phyloP scores from a whole-genome alignment of 148 eudicot species.

The Chenopodium quinoa region DNA sequence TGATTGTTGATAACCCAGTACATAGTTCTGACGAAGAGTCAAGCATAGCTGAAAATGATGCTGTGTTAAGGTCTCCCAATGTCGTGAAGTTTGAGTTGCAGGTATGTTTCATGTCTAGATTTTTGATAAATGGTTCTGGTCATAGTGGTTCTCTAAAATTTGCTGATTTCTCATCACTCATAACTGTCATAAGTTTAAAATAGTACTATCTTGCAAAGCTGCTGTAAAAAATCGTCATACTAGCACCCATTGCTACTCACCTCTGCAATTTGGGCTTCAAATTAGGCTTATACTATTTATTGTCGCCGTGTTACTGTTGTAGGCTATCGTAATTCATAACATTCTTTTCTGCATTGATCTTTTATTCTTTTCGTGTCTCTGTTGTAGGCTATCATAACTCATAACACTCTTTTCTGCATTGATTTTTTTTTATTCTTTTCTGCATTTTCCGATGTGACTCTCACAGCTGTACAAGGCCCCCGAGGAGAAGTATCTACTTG shows the following conservation, averaged over 20 bases:
- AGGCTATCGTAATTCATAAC: background rate
- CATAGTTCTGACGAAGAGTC: too few relatives aligned
- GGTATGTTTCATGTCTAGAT: too few relatives aligned
- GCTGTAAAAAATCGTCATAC: too few relatives aligned
- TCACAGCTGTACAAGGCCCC: slow-evolving; percentile 44
- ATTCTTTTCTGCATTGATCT: background rate
- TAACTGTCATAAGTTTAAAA: background rate
- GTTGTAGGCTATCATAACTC: background rate
- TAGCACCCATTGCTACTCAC: too few relatives aligned
- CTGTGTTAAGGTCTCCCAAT: too few relatives aligned
- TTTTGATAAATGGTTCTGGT: too few relatives aligned
- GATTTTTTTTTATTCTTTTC: background rate
- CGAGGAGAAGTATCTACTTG: slow-evolving; percentile 85
- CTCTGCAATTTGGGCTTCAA: too few relatives aligned
- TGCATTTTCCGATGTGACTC: background rate
- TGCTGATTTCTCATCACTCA: too few relatives aligned
- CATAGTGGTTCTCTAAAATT: too few relatives aligned
- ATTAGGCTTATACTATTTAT: background rate
- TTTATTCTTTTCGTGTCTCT: background rate
- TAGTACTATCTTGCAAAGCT: too few relatives aligned
- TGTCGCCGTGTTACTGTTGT: background rate
- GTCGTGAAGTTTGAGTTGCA: too few relatives aligned
- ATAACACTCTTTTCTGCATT: background rate
- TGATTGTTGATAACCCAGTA: slow-evolving; percentile 33
- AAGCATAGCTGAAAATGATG: too few relatives aligned